Conservation (phyloP, 192 early-diverging fungal genomes). For the Coemansia sp. region DNA sequence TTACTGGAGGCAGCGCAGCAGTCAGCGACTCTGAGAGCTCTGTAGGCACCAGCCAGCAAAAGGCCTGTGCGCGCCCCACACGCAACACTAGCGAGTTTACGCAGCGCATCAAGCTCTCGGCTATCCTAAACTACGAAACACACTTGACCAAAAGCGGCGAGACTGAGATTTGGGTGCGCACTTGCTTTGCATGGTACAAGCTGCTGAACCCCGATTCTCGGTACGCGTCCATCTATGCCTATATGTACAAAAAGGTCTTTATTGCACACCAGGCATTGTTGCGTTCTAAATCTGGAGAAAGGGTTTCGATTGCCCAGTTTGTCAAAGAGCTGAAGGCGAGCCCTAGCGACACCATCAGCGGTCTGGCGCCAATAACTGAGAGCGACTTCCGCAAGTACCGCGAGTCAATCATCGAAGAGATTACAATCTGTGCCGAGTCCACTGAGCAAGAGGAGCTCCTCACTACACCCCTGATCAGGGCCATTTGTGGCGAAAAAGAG, state of each 20-base stretch:
- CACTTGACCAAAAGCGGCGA: conserved; percentile 18
- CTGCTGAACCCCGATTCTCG: conserved; percentile 35
- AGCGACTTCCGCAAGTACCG: conserved; percentile 30
- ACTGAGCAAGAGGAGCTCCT: conserved; percentile 21
- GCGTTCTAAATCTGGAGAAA: conserved; percentile 8
- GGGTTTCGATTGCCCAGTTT: conserved; percentile 19
- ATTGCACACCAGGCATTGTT: conserved; percentile 43
- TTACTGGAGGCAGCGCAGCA: not conserved
- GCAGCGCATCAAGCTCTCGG: conserved; percentile 46
- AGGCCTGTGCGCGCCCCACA: conserved; percentile 12
- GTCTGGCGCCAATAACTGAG: conserved; percentile 24
- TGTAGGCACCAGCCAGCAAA: not conserved
- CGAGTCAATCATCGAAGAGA: conserved; percentile 36
- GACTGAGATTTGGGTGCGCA: conserved; percentile 49
- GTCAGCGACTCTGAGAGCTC: conserved; percentile 9
- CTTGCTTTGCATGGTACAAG: conserved; percentile 53
- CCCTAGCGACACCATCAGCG: conserved; percentile 16
- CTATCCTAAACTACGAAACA: conserved; percentile 46
- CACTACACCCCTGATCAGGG: conserved; percentile 25
- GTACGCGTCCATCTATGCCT: conserved; percentile 27
- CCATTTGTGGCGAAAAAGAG: conserved; percentile 23
- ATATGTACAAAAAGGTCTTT: conserved; percentile 37
- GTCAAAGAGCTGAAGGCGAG: conserved; percentile 19
- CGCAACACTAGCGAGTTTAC: conserved; percentile 29
- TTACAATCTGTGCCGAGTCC: conserved; percentile 34